phyloP scores from a whole-genome alignment of 805 yeast species.

The Lipomyces mesembrius region DNA sequence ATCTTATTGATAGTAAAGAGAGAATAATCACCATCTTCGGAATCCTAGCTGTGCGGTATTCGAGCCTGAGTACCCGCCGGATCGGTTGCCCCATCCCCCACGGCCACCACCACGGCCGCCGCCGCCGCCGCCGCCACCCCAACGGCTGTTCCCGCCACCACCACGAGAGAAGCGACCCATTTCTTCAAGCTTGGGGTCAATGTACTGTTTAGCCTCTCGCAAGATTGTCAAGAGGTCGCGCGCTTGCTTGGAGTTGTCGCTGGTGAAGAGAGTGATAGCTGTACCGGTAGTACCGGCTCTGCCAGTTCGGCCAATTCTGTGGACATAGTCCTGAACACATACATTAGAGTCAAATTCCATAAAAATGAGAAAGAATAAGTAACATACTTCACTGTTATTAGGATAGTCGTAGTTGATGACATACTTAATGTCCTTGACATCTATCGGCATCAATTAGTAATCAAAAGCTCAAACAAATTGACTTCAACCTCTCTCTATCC shows the following conservation, averaged over 20 bases:
- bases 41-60: constrained; percentile 51
- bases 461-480: neutral
- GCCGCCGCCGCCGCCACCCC: constrained; percentile 59
- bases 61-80: constrained; percentile 45
- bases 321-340: constrained; percentile 77
- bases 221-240: constrained; percentile 86
- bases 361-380: neutral
- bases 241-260: constrained; percentile 84
- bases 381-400: constrained; percentile 75
- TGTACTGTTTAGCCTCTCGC: constrained; percentile 91
- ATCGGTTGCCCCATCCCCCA: constrained; percentile 47
- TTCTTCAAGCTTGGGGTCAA: constrained; percentile 78
- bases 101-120: constrained; percentile 52
- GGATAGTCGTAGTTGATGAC: constrained; percentile 98
- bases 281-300: constrained; percentile 98
- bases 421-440: constrained; percentile 94
- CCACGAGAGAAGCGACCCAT: constrained; percentile 78
- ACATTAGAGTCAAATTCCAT: neutral
- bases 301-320: constrained; percentile 99
- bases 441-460: constrained; percentile 49
- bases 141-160: constrained; percentile 63
- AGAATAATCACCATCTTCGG: constrained; percentile 43
- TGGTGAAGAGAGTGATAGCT: constrained; percentile 92
- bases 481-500: neutral
- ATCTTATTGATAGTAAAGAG: neutral